Evolutionary conservation across 768 basidiomycete species (phyloP), one percentile per base, ranked within the genome.

Genomic region (Cyathus striatus): DNA sequence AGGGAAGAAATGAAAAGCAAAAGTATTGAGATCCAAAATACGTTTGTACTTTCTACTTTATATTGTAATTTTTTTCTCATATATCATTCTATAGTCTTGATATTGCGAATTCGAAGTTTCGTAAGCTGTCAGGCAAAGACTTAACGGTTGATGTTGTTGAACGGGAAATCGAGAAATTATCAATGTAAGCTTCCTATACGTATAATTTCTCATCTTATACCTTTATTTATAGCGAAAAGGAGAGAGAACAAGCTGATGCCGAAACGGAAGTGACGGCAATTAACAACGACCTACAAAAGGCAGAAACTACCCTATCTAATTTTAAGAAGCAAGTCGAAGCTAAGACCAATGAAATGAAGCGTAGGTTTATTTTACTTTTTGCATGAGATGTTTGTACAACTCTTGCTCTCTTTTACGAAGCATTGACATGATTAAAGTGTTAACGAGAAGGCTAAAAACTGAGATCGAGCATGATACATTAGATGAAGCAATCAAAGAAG

Each of bases 91-190:
- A 20, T 40, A 96, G 94, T 40, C 61, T 93, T 16, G 76, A 82
- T 20, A 58, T 73, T 37, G 75, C 76, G 39, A 78, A 75, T 35
- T 59, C 63, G 38, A 84, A 81, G 56, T 86, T 82, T 54, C 76
- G 72, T 27, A 79, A 83, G 46, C 57, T 89, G 7, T 66, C 83
- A n/a, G 82, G 81, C 12, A 64, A 62, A 32, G 78, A 85, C 27
- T 68, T 81, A 0, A 67, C 70, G 5, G 64, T 70, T 1, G 81
- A 81, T 6, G 79, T 72, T 1, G 85, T 95, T 69, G 92, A 95
- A 50, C 69, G 69, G 14, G 84, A 88, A 43, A 70, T 89, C 4
- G 81, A 84, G 18, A 69, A 72, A 14, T 56, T 79, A 6, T 60
- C 72, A 7, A 58, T 65, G 90, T 92, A 41, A 56, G 78, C 70